Evolutionary conservation across 352 stramenopile genomes (phyloP).

Genomic region (Pythium chondricola): DNA sequence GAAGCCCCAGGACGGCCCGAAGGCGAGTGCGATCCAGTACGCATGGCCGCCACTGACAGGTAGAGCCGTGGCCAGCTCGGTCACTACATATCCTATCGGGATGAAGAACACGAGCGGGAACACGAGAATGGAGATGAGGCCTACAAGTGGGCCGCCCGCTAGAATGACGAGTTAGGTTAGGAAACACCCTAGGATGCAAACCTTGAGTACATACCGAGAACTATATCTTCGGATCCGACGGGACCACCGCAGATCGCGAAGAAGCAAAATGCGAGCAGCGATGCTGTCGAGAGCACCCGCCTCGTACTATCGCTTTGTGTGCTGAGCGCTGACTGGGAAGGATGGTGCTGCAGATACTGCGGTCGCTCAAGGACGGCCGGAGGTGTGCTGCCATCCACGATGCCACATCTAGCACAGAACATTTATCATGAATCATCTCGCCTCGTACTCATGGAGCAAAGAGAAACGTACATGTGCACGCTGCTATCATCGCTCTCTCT

Average conservation of each 20-base stretch:
- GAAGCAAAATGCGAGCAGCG: slow-evolving; percentile 48
- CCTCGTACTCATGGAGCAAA: not conserved
- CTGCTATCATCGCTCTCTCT: not conserved
- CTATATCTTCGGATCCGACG: slow-evolving; percentile 32
- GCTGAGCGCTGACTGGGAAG: not conserved
- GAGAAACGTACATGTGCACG: slow-evolving; percentile 1
- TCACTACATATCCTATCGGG: slow-evolving; percentile 38
- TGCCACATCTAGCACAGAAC: slow-evolving; percentile 1
- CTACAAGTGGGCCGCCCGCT: slow-evolving; percentile 35
- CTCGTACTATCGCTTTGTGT: not conserved
- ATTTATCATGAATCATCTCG: not conserved
- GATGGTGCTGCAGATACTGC: slow-evolving; percentile 5
- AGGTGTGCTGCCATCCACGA: not conserved
- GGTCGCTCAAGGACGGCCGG: not conserved
- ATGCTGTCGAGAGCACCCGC: slow-evolving; percentile 28
- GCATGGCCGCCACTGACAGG: slow-evolving; percentile 44
- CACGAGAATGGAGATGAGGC: slow-evolving; percentile 26
- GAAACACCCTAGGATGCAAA: too few species aligned
- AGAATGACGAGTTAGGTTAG: not conserved
- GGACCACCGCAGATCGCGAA: slow-evolving; percentile 44
- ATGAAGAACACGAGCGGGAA: slow-evolving; percentile 45
- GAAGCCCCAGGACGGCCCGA: slow-evolving; percentile 62
- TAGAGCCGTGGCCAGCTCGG: slow-evolving; percentile 41
- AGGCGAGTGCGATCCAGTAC: slow-evolving; percentile 64
- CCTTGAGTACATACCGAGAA: slow-evolving; percentile 23